Percentiles rank a stretch among this genome's conserved stretches.
phyloP scores from a whole-genome alignment of 768 basidiomycete species.

The Cystofilobasidium bisporidii region DNA sequence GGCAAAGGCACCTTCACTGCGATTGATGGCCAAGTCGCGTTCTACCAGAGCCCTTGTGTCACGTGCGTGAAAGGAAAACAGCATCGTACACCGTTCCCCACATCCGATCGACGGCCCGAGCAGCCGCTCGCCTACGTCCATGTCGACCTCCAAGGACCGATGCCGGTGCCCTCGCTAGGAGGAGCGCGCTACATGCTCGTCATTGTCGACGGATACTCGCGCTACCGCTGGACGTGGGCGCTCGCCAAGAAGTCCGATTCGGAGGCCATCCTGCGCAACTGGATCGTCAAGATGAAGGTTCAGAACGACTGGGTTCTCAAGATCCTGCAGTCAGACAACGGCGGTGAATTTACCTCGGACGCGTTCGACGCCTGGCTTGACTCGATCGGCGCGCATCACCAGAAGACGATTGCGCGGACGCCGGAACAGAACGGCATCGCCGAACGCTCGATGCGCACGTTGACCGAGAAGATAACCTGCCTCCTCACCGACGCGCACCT shows the following conservation, averaged over 20 bases:
- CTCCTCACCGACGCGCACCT: neutral
- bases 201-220: neutral
- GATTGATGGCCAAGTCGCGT: too few relatives aligned
- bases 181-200: constrained; percentile 12
- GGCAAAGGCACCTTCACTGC: too few relatives aligned
- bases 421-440: constrained; percentile 10
- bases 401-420: neutral
- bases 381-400: too few relatives aligned
- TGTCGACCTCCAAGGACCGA: constrained; percentile 14
- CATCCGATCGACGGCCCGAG: neutral
- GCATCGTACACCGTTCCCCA: constrained; percentile 17
- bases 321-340: constrained; percentile 26
- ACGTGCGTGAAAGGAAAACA: constrained; percentile 17
- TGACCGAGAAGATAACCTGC: constrained; percentile 8
- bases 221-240: constrained; percentile 15
- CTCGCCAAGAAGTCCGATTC: constrained; percentile 30
- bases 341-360: constrained; percentile 28
- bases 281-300: constrained; percentile 19
- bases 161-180: constrained; percentile 3
- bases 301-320: constrained; percentile 20
- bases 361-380: constrained; percentile 8
- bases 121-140: constrained; percentile 8
- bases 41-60: neutral
- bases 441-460: constrained; percentile 4
- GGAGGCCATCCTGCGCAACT: constrained; percentile 12